Evolutionary conservation across 1,284 basidiomycete genomes (phyloP).

Genomic region (Tilletia setariae): DNA sequence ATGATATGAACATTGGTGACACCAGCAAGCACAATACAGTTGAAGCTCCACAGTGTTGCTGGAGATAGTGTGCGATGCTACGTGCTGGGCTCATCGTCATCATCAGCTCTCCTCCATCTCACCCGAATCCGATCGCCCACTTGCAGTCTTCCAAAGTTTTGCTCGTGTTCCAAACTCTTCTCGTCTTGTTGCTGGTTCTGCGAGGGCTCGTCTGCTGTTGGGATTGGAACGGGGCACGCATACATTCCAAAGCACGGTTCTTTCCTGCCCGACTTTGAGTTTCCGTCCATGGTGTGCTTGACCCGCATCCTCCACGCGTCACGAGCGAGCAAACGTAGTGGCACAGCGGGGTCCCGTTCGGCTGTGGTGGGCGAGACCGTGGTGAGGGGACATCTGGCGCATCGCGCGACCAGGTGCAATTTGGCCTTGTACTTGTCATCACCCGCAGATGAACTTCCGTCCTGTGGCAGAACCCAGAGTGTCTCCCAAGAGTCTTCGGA

Average conservation of each 20-base stretch:
- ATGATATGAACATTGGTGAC: no score
- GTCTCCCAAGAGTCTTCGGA: slow-evolving; percentile 38
- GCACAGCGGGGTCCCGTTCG: slow-evolving; percentile 33
- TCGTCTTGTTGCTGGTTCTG: not conserved
- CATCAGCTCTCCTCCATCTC: slow-evolving; percentile 21
- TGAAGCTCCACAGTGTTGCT: no score
- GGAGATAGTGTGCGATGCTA: no score
- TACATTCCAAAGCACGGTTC: slow-evolving; percentile 46
- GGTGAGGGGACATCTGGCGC: slow-evolving; percentile 39
- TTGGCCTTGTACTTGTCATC: not conserved
- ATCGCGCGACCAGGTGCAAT: slow-evolving; percentile 37
- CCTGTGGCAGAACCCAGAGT: slow-evolving; percentile 27
- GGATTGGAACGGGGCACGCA: slow-evolving; percentile 30
- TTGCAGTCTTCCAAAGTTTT: slow-evolving; percentile 23
- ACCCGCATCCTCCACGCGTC: slow-evolving; percentile 25
- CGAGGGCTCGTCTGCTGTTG: no score
- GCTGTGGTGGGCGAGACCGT: slow-evolving; percentile 38
- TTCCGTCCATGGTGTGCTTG: slow-evolving; percentile 20
- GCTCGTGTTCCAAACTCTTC: not conserved
- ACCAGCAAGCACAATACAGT: no score
- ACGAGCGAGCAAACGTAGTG: slow-evolving; percentile 32
- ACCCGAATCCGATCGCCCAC: slow-evolving; percentile 28
- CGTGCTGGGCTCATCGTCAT: slow-evolving; percentile 14
- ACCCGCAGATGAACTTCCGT: not conserved
- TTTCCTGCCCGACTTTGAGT: slow-evolving; percentile 17